Conservation (phyloP, 2,329 filamentous ascomycete species). For the Cadophora gregata region DNA sequence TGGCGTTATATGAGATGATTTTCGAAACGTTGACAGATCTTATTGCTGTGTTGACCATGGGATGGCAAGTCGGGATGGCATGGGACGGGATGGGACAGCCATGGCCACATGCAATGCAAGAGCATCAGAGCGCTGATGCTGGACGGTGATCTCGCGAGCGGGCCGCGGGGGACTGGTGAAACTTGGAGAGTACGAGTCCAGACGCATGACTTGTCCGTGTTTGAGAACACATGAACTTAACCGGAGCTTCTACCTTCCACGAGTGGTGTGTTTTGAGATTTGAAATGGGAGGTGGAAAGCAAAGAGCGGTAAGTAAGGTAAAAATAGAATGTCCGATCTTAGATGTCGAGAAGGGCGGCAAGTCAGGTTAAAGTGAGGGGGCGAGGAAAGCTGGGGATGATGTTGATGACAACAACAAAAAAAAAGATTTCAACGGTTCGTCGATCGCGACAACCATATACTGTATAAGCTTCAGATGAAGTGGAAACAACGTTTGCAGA, state of each 20-base stretch:
- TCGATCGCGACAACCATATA: not conserved
- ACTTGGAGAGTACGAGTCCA: constrained; percentile 23
- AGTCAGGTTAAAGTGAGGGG: not conserved
- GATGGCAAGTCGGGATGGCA: not conserved
- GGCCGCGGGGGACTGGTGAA: constrained; percentile 26
- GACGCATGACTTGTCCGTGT: constrained; percentile 10
- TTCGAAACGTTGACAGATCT: constrained; percentile 28
- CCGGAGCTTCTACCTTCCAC: constrained; percentile 11
- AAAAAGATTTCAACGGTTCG: not conserved
- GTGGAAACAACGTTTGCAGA: constrained; percentile 20
- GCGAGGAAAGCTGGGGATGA: not conserved
- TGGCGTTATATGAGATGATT: constrained; percentile 30
- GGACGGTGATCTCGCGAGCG: constrained; percentile 20
- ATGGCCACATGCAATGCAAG: constrained; percentile 19
- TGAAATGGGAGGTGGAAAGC: not conserved
- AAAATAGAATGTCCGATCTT: not conserved
- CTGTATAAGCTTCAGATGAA: constrained; percentile 22
- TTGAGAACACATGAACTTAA: constrained; percentile 21
- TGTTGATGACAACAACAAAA: not conserved
- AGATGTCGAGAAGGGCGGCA: not conserved
- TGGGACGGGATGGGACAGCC: not conserved
- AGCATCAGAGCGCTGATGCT: constrained; percentile 21
- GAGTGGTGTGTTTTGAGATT: constrained; percentile 12
- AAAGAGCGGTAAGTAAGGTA: not conserved
- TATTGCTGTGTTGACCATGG: constrained; percentile 14